Conservation (phyloP, 805 yeast genomes). For the Jamesozyma lodderae region DNA sequence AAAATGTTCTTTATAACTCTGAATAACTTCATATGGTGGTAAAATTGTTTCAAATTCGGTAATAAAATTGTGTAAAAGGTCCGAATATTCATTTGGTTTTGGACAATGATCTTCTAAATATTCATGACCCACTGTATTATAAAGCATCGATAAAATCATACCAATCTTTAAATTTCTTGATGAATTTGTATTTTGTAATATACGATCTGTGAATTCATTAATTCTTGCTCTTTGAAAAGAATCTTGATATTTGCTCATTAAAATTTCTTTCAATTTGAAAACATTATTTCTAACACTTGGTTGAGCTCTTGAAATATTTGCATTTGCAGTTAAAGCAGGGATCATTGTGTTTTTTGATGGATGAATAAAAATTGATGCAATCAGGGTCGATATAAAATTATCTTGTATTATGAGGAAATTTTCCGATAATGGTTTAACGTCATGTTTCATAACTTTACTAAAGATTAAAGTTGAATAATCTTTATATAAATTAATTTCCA, state of each 20-base stretch:
- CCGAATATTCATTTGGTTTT: constrained; percentile 20
- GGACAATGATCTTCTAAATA: constrained; percentile 25
- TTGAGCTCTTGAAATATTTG: constrained; percentile 22
- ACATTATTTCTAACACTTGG: constrained; percentile 18
- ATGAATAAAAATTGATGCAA: constrained; percentile 24
- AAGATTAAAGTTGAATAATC: constrained; percentile 24
- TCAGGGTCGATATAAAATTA: constrained; percentile 20
- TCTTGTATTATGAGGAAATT: constrained; percentile 26
- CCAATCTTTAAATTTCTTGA: constrained; percentile 16
- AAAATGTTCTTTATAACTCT: constrained; percentile 22
- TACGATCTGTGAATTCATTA: constrained; percentile 22
- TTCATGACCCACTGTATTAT: constrained; percentile 17
- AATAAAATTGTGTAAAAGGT: constrained; percentile 17
- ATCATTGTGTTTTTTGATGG: constrained; percentile 25
- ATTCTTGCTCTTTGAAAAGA: constrained; percentile 17
- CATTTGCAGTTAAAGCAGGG: constrained; percentile 23
- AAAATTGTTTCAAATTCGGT: constrained; percentile 17
- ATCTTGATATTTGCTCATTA: constrained; percentile 20
- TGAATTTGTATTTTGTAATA: constrained; percentile 19
- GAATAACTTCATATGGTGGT: constrained; percentile 21
- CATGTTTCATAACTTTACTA: constrained; percentile 26
- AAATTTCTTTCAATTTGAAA: constrained; percentile 17
- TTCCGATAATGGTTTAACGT: constrained; percentile 28
- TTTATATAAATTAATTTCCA: constrained; percentile 21
- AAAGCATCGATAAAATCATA: constrained; percentile 16